Evolutionary conservation across 1,284 basidiomycete genomes (phyloP).

Genomic region (Rhodotorula sp.): DNA sequence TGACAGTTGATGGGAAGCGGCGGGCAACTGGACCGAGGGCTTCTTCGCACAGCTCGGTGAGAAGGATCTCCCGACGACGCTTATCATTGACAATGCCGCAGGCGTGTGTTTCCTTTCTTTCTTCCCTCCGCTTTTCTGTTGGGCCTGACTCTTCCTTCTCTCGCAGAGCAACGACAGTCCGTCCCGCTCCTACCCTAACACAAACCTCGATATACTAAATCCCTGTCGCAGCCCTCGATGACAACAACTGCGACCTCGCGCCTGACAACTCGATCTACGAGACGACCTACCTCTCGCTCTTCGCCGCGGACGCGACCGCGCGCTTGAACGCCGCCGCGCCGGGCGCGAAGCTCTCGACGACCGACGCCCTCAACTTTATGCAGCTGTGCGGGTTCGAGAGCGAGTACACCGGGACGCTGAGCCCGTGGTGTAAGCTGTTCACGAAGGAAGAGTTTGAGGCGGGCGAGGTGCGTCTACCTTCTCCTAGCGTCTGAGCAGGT

Average conservation of each 20-base stretch:
- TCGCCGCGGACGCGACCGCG: slow-evolving; percentile 61
- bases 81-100: slow-evolving; percentile 44
- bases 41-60: slow-evolving; percentile 55
- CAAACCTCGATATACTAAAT: not conserved
- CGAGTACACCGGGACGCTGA: slow-evolving; percentile 55
- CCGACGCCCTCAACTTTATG: slow-evolving; percentile 66
- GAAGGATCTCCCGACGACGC: slow-evolving; percentile 31
- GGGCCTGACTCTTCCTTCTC: not conserved
- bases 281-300: slow-evolving; percentile 60
- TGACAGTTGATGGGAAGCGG: not conserved
- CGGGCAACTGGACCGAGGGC: slow-evolving; percentile 44
- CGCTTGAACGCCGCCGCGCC: slow-evolving; percentile 62
- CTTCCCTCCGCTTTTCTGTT: not conserved
- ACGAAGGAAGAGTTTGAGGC: slow-evolving; percentile 60
- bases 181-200: not conserved
- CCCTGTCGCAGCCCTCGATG: slow-evolving; percentile 67
- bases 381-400: slow-evolving; percentile 71
- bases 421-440: slow-evolving; percentile 73
- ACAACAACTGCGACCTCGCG: slow-evolving; percentile 54
- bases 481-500: no score
- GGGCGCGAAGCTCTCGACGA: slow-evolving; percentile 62
- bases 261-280: slow-evolving; percentile 16
- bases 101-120: not conserved
- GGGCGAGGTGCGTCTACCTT: slow-evolving; percentile 55
- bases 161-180: not conserved